A percentile compares a stretch with the other conserved stretches of the same genome.
Evolutionary conservation across 148 eudicot genomes (phyloP).

Genomic region (Cornus florida): DNA sequence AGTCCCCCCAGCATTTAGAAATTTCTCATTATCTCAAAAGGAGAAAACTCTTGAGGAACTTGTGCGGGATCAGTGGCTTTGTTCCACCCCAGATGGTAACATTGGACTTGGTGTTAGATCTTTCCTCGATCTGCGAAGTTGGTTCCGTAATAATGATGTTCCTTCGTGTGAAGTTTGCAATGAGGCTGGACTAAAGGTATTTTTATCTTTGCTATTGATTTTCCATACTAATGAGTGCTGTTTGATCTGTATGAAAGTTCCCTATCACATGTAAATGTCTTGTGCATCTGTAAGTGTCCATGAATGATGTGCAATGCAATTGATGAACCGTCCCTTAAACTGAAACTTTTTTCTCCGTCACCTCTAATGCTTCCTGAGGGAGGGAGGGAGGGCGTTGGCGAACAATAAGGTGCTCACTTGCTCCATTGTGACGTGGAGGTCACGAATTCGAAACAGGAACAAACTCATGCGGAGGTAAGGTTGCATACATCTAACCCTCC

Average conservation of each 20-base stretch:
- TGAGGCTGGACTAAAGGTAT: slow-evolving; percentile 91
- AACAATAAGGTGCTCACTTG: too few relatives aligned
- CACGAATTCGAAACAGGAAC: too few relatives aligned
- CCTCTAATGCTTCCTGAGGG: background rate
- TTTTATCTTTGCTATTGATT: slow-evolving; percentile 1
- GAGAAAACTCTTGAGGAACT: slow-evolving; percentile 82
- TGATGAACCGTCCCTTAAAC: background rate
- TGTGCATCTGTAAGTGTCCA: slow-evolving; percentile 8
- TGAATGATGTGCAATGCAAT: background rate
- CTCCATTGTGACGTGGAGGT: too few relatives aligned
- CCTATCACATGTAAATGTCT: background rate
- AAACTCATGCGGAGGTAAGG: too few relatives aligned
- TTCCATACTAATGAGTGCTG: background rate
- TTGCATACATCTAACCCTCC: too few relatives aligned
- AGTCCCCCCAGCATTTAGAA: slow-evolving; percentile 68
- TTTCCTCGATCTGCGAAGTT: slow-evolving; percentile 91
- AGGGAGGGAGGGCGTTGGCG: too few relatives aligned
- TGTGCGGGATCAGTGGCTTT: slow-evolving; percentile 79
- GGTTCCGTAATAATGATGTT: slow-evolving; percentile 83
- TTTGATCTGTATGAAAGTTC: background rate
- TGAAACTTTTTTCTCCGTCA: background rate
- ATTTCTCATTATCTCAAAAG: slow-evolving; percentile 86
- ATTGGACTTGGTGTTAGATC: slow-evolving; percentile 92
- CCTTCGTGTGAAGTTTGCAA: slow-evolving; percentile 89
- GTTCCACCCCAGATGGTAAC: slow-evolving; percentile 50